Evolutionary conservation across 176 grass and related monocot genomes (phyloP).

Genomic region (Lolium perenne): DNA sequence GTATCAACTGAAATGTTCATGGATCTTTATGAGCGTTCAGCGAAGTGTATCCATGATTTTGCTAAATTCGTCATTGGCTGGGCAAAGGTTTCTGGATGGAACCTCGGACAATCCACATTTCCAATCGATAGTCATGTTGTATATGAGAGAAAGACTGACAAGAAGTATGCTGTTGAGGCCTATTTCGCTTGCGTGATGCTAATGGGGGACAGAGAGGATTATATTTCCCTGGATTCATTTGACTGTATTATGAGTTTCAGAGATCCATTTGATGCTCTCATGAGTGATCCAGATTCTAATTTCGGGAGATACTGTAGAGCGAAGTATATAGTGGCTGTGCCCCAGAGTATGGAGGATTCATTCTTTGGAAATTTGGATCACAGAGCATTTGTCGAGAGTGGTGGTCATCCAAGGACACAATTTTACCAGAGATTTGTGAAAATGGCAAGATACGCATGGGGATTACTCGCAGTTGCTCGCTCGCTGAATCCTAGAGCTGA

Average conservation of each 20-base stretch:
- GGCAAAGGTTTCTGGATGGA: slow-evolving; percentile 73
- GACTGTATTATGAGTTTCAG: slow-evolving; percentile 58
- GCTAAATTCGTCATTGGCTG: slow-evolving; percentile 57
- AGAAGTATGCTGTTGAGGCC: slow-evolving; percentile 70
- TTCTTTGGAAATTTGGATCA: slow-evolving; percentile 85
- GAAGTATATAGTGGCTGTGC: slow-evolving; percentile 64
- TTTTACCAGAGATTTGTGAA: slow-evolving; percentile 71
- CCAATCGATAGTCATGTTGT: slow-evolving; percentile 41
- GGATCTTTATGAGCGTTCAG: slow-evolving; percentile 48
- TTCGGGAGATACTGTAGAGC: slow-evolving; percentile 83
- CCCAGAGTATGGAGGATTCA: slow-evolving; percentile 66
- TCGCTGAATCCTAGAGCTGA: slow-evolving; percentile 70
- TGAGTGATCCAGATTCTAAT: slow-evolving; percentile 55
- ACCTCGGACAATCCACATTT: slow-evolving; percentile 40
- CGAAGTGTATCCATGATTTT: slow-evolving; percentile 72
- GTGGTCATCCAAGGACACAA: slow-evolving; percentile 83
- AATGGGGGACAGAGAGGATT: slow-evolving; percentile 20
- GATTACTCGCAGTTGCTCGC: slow-evolving; percentile 54
- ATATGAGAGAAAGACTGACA: slow-evolving; percentile 62
- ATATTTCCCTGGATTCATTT: slow-evolving; percentile 51
- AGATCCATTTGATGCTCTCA: slow-evolving; percentile 74
- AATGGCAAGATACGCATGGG: slow-evolving; percentile 83
- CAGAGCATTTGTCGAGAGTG: slow-evolving; percentile 62
- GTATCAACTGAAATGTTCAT: slow-evolving; percentile 53
- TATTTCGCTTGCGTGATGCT: slow-evolving; percentile 78